phyloP scores from a whole-genome alignment of 108 stramenopile species.

The Nannochloropsis oceanica region DNA sequence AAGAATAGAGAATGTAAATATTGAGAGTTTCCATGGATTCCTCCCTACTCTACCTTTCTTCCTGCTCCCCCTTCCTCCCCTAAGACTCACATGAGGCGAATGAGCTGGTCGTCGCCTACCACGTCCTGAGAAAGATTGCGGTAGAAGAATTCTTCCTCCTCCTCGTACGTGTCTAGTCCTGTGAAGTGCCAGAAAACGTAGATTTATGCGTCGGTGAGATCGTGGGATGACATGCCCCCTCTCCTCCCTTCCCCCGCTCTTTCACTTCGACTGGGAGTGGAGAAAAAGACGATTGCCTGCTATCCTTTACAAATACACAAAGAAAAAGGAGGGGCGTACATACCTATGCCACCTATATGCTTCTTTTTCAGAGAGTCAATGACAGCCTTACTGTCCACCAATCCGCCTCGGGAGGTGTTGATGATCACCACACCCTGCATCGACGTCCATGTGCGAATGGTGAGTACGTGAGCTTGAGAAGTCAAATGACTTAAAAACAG shows the following conservation, averaged over 20 bases:
- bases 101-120: background rate
- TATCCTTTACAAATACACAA: too few relatives aligned
- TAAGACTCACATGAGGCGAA: background rate
- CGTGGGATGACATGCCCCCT: too few relatives aligned
- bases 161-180: constrained; percentile 58
- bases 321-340: background rate
- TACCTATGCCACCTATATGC: constrained; percentile 38
- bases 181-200: background rate
- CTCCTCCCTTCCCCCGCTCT: too few relatives aligned
- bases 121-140: constrained; percentile 39
- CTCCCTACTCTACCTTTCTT: too few relatives aligned
- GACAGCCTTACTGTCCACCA: constrained; percentile 51
- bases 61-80: too few relatives aligned
- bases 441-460: constrained; percentile 24
- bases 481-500: too few relatives aligned
- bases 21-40: too few relatives aligned
- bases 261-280: too few relatives aligned
- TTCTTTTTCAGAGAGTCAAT: constrained; percentile 46
- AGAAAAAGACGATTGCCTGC: too few relatives aligned
- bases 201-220: background rate
- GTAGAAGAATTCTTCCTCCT: constrained; percentile 56
- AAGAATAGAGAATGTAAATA: background rate
- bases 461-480: too few relatives aligned
- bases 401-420: constrained; percentile 56
- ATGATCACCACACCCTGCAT: constrained; percentile 51